Evolutionary conservation across 345 rosid species (phyloP).

Genomic region (Eucalyptus viminalis): DNA sequence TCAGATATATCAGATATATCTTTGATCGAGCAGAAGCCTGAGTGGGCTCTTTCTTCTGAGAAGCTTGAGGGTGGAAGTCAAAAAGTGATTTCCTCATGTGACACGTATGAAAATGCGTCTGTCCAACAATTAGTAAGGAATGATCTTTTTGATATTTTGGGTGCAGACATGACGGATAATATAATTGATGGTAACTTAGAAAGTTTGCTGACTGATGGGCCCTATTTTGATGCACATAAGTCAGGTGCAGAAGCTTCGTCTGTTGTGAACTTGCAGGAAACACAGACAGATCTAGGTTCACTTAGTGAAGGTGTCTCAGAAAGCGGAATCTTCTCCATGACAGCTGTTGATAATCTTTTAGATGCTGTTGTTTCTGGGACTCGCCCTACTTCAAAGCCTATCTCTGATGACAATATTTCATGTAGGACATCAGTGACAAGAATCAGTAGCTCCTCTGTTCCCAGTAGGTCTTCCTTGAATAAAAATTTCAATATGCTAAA

Average conservation of each 20-base stretch:
- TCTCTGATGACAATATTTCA: constrained; percentile 53
- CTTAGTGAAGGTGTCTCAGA: constrained; percentile 16
- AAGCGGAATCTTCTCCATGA: constrained; percentile 4
- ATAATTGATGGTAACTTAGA: constrained; percentile 24
- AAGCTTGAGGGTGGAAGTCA: constrained; percentile 7
- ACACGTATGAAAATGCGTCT: constrained; percentile 11
- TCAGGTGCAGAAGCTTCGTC: constrained; percentile 17
- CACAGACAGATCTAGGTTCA: constrained; percentile 18
- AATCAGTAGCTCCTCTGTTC: constrained; percentile 44
- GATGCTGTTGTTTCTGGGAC: constrained; percentile 88
- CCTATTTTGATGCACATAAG: constrained; percentile 10
- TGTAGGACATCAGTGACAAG: constrained; percentile 57
- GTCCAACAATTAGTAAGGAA: constrained; percentile 29
- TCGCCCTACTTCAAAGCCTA: constrained; percentile 41
- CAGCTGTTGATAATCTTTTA: constrained; percentile 59
- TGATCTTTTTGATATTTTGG: constrained; percentile 67
- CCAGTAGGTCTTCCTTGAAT: constrained; percentile 21
- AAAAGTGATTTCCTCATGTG: neutral
- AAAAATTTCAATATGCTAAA: constrained; percentile 14
- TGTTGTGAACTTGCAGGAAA: constrained; percentile 13
- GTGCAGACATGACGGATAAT: constrained; percentile 48
- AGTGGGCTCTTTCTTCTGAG: neutral
- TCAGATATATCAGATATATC: neutral
- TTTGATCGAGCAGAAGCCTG: constrained; percentile 1
- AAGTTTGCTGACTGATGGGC: constrained; percentile 7